phyloP scores from a whole-genome alignment of 306 rosid genomes.

The Myrica gale region DNA sequence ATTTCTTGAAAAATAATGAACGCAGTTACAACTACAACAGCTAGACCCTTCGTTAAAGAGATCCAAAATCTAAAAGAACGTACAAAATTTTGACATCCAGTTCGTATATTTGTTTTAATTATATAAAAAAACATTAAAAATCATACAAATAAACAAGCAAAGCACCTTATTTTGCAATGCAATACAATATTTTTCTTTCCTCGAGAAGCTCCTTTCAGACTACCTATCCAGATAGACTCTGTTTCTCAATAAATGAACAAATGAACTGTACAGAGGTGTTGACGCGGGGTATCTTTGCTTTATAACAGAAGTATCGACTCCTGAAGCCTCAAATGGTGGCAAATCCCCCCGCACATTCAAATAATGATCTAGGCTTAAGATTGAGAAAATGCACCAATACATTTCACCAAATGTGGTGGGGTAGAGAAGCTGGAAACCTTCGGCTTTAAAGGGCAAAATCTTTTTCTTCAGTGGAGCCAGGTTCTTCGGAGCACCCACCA shows the following conservation, averaged over 20 bases:
- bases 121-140: background rate
- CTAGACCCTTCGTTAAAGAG: background rate
- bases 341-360: constrained; percentile 32
- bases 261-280: constrained; percentile 57
- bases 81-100: background rate
- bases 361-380: constrained; percentile 33
- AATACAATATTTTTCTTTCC: constrained; percentile 37
- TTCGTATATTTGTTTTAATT: constrained; percentile 20
- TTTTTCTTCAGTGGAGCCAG: constrained; percentile 34
- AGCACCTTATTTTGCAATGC: constrained; percentile 33
- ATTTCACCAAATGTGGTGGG: constrained; percentile 29
- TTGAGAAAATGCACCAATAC: constrained; percentile 27
- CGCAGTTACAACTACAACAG: no score
- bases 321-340: constrained; percentile 36
- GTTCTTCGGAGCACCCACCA: constrained; percentile 33
- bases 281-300: constrained; percentile 34
- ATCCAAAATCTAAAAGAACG: background rate
- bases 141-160: constrained; percentile 23
- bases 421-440: constrained; percentile 23
- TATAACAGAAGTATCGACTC: constrained; percentile 35
- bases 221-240: constrained; percentile 15
- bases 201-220: constrained; percentile 33
- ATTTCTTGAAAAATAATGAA: no score
- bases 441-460: background rate
- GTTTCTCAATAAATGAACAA: constrained; percentile 61